phyloP scores from a whole-genome alignment of 306 rosid genomes.

The Begonia peltatifolia region DNA sequence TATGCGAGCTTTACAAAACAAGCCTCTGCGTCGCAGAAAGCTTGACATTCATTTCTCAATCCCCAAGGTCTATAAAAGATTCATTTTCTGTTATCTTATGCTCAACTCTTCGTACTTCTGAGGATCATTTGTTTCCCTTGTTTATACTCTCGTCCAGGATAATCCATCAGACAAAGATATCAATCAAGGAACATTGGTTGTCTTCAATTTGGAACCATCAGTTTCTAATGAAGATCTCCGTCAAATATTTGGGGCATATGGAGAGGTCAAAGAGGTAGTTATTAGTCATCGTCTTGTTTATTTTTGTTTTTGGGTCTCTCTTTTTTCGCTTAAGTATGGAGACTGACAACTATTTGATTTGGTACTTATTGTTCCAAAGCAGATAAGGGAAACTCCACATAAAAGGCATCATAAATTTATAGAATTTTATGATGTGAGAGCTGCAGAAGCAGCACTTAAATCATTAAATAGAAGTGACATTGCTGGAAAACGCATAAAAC shows the following conservation, averaged over 20 bases:
- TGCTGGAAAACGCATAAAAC: conserved; percentile 93
- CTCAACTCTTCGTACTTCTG: no score
- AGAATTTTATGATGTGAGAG: conserved; percentile 86
- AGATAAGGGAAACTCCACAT: conserved; percentile 97
- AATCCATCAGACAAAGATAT: conserved; percentile 90
- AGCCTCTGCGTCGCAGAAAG: conserved; percentile 82
- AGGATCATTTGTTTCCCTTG: neutral
- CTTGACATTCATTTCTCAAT: conserved; percentile 96
- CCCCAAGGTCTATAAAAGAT: conserved; percentile 56
- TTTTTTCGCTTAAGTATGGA: neutral
- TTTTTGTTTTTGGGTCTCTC: neutral
- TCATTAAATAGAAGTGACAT: conserved; percentile 88
- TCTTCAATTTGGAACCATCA: conserved; percentile 86
- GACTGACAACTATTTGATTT: no score
- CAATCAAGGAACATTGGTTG: conserved; percentile 95
- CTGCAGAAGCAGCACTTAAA: conserved; percentile 80
- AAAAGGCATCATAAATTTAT: conserved; percentile 90
- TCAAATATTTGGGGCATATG: conserved; percentile 80
- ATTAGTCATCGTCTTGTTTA: neutral
- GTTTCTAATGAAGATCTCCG: conserved; percentile 91
- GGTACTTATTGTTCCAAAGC: conserved; percentile 13
- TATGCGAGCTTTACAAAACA: conserved; percentile 83
- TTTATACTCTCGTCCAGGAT: conserved; percentile 29
- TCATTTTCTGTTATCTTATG: conserved; percentile 3
- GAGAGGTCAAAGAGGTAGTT: conserved; percentile 86